Evolutionary conservation across 257 asterid species (phyloP), one percentile per base, ranked within the genome.

Genomic region (Apocynum venetum): DNA sequence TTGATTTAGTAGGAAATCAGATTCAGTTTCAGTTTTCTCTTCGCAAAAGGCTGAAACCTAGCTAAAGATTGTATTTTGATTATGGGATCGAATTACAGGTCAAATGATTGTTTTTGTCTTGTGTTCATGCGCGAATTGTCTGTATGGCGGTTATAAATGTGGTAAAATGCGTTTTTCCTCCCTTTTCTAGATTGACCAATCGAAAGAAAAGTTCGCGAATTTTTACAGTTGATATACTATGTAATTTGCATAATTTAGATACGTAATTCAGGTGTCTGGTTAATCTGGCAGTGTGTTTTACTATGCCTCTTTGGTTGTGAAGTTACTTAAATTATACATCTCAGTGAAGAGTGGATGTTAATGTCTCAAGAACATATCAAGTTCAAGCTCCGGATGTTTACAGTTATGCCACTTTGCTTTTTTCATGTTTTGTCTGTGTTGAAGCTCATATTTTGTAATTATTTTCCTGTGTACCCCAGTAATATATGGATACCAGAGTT

Each of bases 401-500:
- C 73, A 1, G 9, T 68, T 40, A 6, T 8, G 9, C 43, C 17
- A 25, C 35, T 68, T 17, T 13, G 14, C 35, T 17, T 25, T 41
- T 74, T 55, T 31, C 15, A 52, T 52, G 38, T 60, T 14, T 48
- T 48, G 74, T 74, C 17, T 8, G 15, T 57, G 38, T 31, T 17
- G 59, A 53, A 67, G 11, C 31, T 77, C 38, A 53, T 25, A 25
- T 55, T 31, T 36, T 36, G 1, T 55, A 25, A 41, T 47, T 67
- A 13, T 55, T 55, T 46, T 6, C 20, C 13, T 76, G 71, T 79
- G 7, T 76, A 51, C 47, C 25, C 36, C 86, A 86, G 89, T 77
- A 80, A 80, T 66, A 80, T 66, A 95, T 95, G 98, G 97, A 90
- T 76, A 78, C 75, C 47, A 87, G 87, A 80, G 91, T 83, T 15